These are phyloP conservation scores for Phlebiopsis flavidoalba DNA, from an alignment of 768 basidiomycete species.

Conservation along the genomic window DNA sequence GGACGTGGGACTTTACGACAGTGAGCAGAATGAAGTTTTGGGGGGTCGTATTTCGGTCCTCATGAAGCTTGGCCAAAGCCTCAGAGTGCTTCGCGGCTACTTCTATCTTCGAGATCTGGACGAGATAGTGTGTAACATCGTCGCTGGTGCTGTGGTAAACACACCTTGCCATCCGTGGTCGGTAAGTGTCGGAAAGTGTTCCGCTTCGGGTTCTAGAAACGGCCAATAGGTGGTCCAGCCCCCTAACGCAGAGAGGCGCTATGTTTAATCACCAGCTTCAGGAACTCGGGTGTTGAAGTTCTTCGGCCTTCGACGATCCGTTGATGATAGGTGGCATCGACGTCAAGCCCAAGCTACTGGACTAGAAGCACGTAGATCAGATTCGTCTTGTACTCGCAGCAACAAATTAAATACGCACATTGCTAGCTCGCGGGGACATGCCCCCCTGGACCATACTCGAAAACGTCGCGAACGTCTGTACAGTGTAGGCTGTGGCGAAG, in stretches of 20 bases:
- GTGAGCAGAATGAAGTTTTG: conserved; percentile 47
- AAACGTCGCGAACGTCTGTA: conserved; percentile 30
- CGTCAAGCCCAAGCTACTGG: conserved; percentile 39
- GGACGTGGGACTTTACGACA: conserved; percentile 25
- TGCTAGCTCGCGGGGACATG: conserved; percentile 36
- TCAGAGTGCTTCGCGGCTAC: conserved; percentile 29
- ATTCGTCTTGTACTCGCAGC: background rate
- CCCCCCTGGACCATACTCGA: conserved; percentile 42
- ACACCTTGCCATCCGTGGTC: conserved; percentile 28
- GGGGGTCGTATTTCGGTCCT: conserved; percentile 34
- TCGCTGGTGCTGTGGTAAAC: conserved; percentile 31
- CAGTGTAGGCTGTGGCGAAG: conserved; percentile 20
- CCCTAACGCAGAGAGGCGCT: background rate
- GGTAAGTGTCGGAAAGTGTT: conserved; percentile 39
- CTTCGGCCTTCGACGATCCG: conserved; percentile 36
- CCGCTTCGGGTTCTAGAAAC: conserved; percentile 36
- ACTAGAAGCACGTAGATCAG: conserved; percentile 17
- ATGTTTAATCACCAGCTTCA: conserved; percentile 31
- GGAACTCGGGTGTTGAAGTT: conserved; percentile 43
- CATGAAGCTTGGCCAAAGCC: conserved; percentile 37
- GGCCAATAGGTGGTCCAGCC: background rate
- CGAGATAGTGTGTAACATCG: conserved; percentile 37
- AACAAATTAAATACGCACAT: conserved; percentile 26
- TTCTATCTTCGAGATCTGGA: conserved; percentile 32
- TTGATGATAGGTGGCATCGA: conserved; percentile 34